Conservation (phyloP, 2,329 filamentous ascomycete genomes). For the Thielaviopsis punctulata region DNA sequence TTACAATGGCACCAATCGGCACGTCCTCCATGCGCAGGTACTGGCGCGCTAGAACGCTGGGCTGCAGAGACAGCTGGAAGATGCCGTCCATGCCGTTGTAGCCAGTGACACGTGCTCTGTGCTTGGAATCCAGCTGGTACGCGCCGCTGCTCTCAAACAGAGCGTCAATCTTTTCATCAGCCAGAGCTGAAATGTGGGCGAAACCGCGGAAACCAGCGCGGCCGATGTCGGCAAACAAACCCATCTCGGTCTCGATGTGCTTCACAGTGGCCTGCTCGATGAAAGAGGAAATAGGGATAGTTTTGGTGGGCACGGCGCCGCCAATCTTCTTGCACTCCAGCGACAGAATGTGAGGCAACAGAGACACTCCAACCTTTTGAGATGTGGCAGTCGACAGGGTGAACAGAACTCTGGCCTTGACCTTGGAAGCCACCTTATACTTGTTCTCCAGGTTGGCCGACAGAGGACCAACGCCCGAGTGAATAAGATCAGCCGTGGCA, state of each 20-base stretch:
- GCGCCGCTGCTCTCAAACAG: conserved; percentile 61
- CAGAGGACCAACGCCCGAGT: conserved; percentile 60
- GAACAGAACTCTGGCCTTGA: conserved; percentile 75
- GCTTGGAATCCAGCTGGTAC: conserved; percentile 60
- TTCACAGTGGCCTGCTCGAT: conserved; percentile 64
- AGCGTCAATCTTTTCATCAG: conserved; percentile 75
- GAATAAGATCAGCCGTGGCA: conserved; percentile 76
- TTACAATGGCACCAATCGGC: conserved; percentile 60
- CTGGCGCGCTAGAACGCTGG: conserved; percentile 65
- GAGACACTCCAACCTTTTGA: conserved; percentile 71
- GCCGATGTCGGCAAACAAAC: conserved; percentile 61
- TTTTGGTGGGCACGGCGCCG: conserved; percentile 33
- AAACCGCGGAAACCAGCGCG: conserved; percentile 55
- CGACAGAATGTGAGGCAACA: conserved; percentile 67
- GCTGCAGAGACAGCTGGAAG: conserved; percentile 71
- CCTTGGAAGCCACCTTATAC: conserved; percentile 68
- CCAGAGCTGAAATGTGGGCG: conserved; percentile 83
- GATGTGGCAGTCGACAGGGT: conserved; percentile 63
- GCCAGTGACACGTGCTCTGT: conserved; percentile 66
- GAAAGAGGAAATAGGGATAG: conserved; percentile 54
- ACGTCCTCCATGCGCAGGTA: conserved; percentile 90
- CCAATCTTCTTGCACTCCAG: conserved; percentile 31
- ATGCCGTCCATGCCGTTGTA: conserved; percentile 79
- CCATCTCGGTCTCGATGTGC: conserved; percentile 63
- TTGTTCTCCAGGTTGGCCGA: conserved; percentile 55